Percentiles rank a stretch among this genome's conserved stretches.
Evolutionary conservation across 2,329 filamentous ascomycete species (phyloP).

Genomic region (Ceratocystis eucalypticola): DNA sequence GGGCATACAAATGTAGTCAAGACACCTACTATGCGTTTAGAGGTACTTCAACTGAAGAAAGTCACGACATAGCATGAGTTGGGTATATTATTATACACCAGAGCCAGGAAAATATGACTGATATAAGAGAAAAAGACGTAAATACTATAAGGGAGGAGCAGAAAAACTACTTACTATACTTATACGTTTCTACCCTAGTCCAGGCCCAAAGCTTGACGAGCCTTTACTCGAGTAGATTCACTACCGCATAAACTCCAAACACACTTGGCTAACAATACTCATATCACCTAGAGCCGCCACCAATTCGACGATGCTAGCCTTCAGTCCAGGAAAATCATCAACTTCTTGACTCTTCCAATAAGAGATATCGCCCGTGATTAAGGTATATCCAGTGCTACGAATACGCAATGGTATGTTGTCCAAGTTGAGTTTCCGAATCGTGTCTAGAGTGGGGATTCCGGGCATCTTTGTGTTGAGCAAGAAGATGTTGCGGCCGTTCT

Average conservation of each 20-base stretch:
- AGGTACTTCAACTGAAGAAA: too few species aligned
- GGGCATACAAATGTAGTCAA: too few species aligned
- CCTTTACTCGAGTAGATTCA: neutral
- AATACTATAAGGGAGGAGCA: neutral
- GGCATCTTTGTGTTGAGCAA: constrained; percentile 54
- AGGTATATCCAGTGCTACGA: constrained; percentile 28
- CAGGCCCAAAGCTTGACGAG: neutral
- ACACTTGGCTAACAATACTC: constrained; percentile 42
- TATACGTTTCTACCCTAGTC: neutral
- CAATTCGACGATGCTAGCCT: constrained; percentile 52
- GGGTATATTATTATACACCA: too few species aligned
- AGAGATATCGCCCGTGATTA: constrained; percentile 39
- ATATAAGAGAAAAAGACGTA: neutral
- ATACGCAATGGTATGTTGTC: constrained; percentile 45
- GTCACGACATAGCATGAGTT: too few species aligned
- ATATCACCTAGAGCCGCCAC: constrained; percentile 48
- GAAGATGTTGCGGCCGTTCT: constrained; percentile 21
- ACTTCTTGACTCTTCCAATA: constrained; percentile 45
- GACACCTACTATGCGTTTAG: too few species aligned
- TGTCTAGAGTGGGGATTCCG: constrained; percentile 43
- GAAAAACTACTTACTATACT: neutral
- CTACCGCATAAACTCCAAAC: constrained; percentile 38
- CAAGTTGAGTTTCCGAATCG: constrained; percentile 43
- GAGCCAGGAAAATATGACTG: neutral
- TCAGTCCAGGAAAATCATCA: constrained; percentile 38